Conservation (phyloP, 2,329 filamentous ascomycete species). For the Clarireedia monteithiana region DNA sequence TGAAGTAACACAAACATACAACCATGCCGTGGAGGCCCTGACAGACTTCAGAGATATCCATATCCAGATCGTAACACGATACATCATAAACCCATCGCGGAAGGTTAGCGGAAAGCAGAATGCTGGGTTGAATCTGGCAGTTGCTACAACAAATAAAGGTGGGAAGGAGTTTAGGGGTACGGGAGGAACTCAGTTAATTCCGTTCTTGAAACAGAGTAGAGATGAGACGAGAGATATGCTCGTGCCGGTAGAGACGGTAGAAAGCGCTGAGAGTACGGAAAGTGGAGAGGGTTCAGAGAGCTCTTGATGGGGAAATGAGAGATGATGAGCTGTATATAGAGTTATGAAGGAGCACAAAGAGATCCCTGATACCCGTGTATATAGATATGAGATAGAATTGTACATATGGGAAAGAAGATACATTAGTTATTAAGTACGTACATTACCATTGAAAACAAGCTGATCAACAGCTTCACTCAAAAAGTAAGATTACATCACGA, state of each 20-base stretch:
- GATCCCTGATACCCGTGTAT: neutral
- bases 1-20: conserved; percentile 54
- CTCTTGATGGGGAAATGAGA: too few relatives aligned
- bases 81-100: conserved; percentile 75
- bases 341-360: too few relatives aligned
- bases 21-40: conserved; percentile 67
- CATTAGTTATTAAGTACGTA: too few relatives aligned
- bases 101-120: conserved; percentile 36
- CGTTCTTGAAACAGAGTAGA: conserved; percentile 80
- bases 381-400: neutral
- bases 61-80: conserved; percentile 81
- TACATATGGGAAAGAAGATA: too few relatives aligned
- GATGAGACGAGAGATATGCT: conserved; percentile 64
- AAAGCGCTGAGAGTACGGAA: neutral
- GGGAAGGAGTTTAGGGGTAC: conserved; percentile 59
- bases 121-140: conserved; percentile 33
- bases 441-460: neutral
- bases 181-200: conserved; percentile 78
- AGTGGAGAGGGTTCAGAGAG: neutral
- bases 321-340: too few relatives aligned
- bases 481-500: neutral
- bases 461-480: neutral
- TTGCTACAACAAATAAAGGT: conserved; percentile 21
- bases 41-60: conserved; percentile 75
- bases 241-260: neutral